Conservation (phyloP, 345 rosid genomes). For the Boechera divaricarpa region DNA sequence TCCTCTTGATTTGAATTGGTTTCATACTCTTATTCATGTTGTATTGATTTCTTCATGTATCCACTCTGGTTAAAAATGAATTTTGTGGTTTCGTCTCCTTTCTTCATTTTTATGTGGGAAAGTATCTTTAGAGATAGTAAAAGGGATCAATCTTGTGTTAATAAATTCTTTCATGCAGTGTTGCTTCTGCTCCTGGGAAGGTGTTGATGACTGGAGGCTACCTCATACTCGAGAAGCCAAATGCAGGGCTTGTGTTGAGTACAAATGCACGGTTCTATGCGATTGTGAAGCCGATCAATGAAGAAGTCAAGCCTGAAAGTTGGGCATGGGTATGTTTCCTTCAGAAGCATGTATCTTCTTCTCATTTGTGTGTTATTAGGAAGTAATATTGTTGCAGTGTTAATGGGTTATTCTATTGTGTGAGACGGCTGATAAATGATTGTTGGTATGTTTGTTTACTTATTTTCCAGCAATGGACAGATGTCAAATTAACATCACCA, state of each 20-base stretch:
- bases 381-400: not conserved
- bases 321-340: constrained; percentile 81
- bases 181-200: constrained; percentile 99
- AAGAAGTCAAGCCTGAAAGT: constrained; percentile 70
- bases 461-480: constrained; percentile 70
- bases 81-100: not conserved
- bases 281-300: constrained; percentile 74
- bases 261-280: constrained; percentile 95
- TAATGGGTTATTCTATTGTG: not conserved
- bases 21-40: not conserved
- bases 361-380: not conserved
- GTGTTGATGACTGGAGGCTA: constrained; percentile 96
- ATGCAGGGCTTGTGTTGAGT: constrained; percentile 89
- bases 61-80: not conserved
- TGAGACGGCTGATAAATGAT: constrained; percentile 11
- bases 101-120: not conserved
- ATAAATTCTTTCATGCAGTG: constrained; percentile 47
- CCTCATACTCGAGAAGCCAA: constrained; percentile 90
- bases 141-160: constrained; percentile 12
- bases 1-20: not conserved
- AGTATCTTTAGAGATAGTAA: constrained; percentile 6
- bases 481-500: constrained; percentile 89
- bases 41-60: not conserved
- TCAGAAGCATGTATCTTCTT: constrained; percentile 10
- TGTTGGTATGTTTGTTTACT: constrained; percentile 9